These are phyloP conservation scores for Echites panduratus DNA, from an alignment of 257 asterid genomes.

Conservation along the genomic window DNA sequence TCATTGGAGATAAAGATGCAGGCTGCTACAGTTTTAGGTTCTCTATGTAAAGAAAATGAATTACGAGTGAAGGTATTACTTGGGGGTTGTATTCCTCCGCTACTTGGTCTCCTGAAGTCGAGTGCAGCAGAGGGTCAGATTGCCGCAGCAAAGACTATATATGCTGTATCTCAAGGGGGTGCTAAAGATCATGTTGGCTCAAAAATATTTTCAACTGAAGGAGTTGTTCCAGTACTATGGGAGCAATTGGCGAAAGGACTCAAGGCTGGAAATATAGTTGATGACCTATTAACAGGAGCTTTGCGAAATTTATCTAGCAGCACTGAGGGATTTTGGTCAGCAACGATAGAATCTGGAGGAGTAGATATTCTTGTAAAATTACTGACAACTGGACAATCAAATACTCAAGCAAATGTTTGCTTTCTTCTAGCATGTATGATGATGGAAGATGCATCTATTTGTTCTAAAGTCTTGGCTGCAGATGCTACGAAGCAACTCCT, in stretches of 20 bases:
- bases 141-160: conserved; percentile 92
- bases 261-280: conserved; percentile 81
- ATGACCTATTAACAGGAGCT: conserved; percentile 84
- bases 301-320: conserved; percentile 76
- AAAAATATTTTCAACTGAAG: conserved; percentile 95
- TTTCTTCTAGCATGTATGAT: conserved; percentile 94
- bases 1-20: conserved; percentile 83
- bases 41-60: conserved; percentile 94
- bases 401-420: conserved; percentile 94
- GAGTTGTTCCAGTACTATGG: conserved; percentile 96
- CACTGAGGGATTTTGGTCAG: conserved; percentile 96
- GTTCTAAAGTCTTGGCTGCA: conserved; percentile 68
- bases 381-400: conserved; percentile 75
- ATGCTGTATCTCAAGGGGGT: conserved; percentile 95
- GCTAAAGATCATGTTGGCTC: conserved; percentile 96
- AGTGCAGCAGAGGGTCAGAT: conserved; percentile 85
- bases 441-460: conserved; percentile 92
- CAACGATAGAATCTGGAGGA: conserved; percentile 78
- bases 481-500: conserved; percentile 82
- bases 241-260: conserved; percentile 81
- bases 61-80: conserved; percentile 87
- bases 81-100: conserved; percentile 97
- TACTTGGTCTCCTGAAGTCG: conserved; percentile 95
- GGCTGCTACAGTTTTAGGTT: conserved; percentile 85
- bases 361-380: conserved; percentile 81